Evolutionary conservation across 2,329 filamentous ascomycete genomes (phyloP).

Genomic region (Fusarium dlaminii): DNA sequence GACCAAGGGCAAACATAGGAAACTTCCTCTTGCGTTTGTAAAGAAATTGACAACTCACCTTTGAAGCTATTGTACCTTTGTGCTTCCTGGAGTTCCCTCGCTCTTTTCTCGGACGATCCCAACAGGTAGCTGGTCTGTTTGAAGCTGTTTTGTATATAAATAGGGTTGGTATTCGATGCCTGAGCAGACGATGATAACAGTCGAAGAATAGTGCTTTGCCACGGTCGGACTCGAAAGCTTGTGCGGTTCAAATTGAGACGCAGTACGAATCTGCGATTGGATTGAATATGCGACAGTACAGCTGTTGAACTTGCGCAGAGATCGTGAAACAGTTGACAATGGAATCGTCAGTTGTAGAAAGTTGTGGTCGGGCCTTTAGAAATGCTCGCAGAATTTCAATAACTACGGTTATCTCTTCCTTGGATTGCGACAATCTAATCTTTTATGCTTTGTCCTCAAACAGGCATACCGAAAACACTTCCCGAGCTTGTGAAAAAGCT

Average conservation of each 20-base stretch:
- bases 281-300: constrained; percentile 1
- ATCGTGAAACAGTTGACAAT: constrained; percentile 3
- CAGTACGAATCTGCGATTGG: neutral
- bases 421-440: constrained; percentile 18
- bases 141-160: neutral
- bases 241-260: neutral
- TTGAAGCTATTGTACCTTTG: constrained; percentile 11
- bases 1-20: constrained; percentile 37
- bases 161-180: neutral
- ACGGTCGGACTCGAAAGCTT: constrained; percentile 2
- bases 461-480: constrained; percentile 26
- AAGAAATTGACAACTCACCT: constrained; percentile 14
- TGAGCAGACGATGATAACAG: neutral
- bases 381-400: constrained; percentile 9
- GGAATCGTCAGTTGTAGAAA: constrained; percentile 8
- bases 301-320: neutral
- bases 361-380: constrained; percentile 7
- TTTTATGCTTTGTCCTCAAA: constrained; percentile 28
- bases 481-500: constrained; percentile 36
- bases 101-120: constrained; percentile 9
- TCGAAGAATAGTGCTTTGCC: neutral
- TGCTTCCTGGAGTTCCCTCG: constrained; percentile 5
- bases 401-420: neutral
- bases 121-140: neutral
- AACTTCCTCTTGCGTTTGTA: constrained; percentile 23